These are phyloP conservation scores for Gloeopeniophorella convolvens DNA, from an alignment of 768 basidiomycete species.

Conservation along the genomic window DNA sequence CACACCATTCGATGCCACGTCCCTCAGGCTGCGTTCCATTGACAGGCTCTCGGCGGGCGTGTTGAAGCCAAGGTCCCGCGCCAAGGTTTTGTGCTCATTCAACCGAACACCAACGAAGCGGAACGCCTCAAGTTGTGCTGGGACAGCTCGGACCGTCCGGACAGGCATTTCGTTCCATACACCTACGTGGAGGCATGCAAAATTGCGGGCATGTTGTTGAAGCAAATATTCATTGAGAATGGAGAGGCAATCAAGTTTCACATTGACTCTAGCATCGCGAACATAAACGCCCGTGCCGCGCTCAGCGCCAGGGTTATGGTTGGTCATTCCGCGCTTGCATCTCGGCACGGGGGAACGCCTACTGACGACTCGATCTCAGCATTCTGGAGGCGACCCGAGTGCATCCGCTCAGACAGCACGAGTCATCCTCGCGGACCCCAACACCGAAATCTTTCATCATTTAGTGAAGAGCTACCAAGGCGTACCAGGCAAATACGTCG, in stretches of 20 bases:
- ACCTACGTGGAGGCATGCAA: constrained; percentile 84
- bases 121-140: constrained; percentile 73
- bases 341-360: background rate
- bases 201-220: constrained; percentile 63
- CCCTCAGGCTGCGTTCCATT: background rate
- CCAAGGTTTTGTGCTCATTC: constrained; percentile 66
- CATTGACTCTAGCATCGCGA: constrained; percentile 75
- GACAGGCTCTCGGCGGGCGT: constrained; percentile 64
- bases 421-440: constrained; percentile 75
- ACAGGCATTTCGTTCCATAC: constrained; percentile 72
- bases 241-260: constrained; percentile 66
- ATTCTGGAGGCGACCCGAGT: constrained; percentile 74
- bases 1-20: background rate
- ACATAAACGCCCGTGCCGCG: constrained; percentile 62
- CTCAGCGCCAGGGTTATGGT: constrained; percentile 70
- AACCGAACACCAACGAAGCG: constrained; percentile 62
- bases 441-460: constrained; percentile 68
- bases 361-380: constrained; percentile 34
- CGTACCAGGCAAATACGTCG: constrained; percentile 66
- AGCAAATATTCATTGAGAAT: constrained; percentile 68
- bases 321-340: constrained; percentile 13
- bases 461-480: constrained; percentile 69
- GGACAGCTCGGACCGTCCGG: constrained; percentile 61
- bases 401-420: constrained; percentile 64
- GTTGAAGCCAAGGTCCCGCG: constrained; percentile 76